Conservation (phyloP, 1,284 basidiomycete species). For the Stygiomarasmius scandens region DNA sequence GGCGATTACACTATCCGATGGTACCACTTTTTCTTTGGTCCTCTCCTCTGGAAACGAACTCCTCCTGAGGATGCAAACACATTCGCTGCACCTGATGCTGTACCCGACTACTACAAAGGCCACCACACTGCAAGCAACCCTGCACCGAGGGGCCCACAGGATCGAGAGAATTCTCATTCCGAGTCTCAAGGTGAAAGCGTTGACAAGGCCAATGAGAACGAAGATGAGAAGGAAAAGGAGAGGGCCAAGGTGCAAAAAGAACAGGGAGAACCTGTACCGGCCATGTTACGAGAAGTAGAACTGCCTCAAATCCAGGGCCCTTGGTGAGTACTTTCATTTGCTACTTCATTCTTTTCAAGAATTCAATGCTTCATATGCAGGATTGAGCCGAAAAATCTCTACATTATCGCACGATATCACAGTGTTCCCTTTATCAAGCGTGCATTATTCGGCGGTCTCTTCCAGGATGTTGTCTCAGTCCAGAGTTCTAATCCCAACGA, state of each 20-base stretch:
- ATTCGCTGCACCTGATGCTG: conserved; percentile 13
- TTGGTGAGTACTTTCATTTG: not conserved
- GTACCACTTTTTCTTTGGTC: conserved; percentile 31
- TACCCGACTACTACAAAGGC: conserved; percentile 27
- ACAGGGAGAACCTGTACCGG: too few relatives aligned
- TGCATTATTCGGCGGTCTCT: conserved; percentile 24
- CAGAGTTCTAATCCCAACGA: conserved; percentile 16
- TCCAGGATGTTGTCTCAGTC: conserved; percentile 20
- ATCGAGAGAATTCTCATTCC: conserved; percentile 17
- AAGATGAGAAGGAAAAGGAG: too few relatives aligned
- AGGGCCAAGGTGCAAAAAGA: too few relatives aligned
- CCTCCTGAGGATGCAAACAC: conserved; percentile 25
- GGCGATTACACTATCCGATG: conserved; percentile 30
- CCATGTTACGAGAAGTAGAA: too few relatives aligned
- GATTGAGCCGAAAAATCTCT: conserved; percentile 31
- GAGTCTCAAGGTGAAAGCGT: not conserved
- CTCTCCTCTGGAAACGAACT: conserved; percentile 26
- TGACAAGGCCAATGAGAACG: too few relatives aligned
- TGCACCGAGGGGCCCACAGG: conserved; percentile 16
- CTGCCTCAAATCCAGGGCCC: too few relatives aligned
- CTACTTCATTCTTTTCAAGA: conserved; percentile 14
- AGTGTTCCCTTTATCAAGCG: conserved; percentile 26
- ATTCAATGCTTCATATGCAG: conserved; percentile 23
- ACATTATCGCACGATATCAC: conserved; percentile 30
- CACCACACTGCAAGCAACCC: not conserved